Percentiles rank a stretch among this genome's conserved stretches.
Evolutionary conservation across 179 eudicot species (phyloP).

Genomic region (Beta macrorhiza): DNA sequence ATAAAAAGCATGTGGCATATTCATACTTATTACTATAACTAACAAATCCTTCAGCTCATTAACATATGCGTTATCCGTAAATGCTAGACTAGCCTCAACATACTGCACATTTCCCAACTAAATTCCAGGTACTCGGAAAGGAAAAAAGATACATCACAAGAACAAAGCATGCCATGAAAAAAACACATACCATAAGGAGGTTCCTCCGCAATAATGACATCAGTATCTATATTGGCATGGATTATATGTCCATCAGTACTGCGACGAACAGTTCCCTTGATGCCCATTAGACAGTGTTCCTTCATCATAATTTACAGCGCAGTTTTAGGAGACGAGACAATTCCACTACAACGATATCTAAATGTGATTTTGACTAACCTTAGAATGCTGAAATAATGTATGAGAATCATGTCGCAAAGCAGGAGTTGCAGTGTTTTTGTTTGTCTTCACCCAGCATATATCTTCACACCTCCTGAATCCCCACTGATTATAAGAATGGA

Average conservation of each 20-base stretch:
- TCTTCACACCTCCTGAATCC: slow-evolving; percentile 99
- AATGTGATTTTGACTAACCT: slow-evolving; percentile 46
- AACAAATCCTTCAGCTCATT: neutral
- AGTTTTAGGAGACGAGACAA: slow-evolving; percentile 12
- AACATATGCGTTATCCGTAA: neutral
- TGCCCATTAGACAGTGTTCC: slow-evolving; percentile 99
- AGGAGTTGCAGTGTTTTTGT: slow-evolving; percentile 78
- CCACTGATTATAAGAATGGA: slow-evolving; percentile 53
- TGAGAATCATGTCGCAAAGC: slow-evolving; percentile 93
- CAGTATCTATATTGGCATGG: slow-evolving; percentile 98
- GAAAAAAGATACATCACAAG: neutral
- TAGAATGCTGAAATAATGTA: slow-evolving; percentile 89
- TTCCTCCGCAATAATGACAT: slow-evolving; percentile 94
- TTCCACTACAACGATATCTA: neutral
- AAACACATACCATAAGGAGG: slow-evolving; percentile 80
- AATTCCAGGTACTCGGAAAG: neutral
- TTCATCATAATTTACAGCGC: slow-evolving; percentile 33
- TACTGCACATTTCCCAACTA: neutral
- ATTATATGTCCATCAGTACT: slow-evolving; percentile 97
- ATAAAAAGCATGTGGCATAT: no score
- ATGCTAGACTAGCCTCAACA: neutral
- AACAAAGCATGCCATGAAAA: neutral
- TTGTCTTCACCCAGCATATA: slow-evolving; percentile 99
- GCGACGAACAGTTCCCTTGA: slow-evolving; percentile 96
- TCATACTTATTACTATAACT: no score